Conservation (phyloP, 1,139 yeast species). For the Saccharomyces hybrid region DNA sequence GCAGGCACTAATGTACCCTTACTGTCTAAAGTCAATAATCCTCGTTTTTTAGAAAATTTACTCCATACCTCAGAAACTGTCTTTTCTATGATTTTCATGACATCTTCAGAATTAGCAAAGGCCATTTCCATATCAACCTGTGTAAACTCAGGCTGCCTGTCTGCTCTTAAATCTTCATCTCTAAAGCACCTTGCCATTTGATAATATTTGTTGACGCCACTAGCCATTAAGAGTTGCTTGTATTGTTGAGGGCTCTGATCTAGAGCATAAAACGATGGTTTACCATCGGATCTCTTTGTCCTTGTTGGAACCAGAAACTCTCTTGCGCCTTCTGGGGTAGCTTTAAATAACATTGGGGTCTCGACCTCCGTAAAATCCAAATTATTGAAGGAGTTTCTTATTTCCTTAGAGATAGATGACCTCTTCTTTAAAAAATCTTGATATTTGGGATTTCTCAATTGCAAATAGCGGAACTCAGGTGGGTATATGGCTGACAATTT, state of each 20-base stretch:
- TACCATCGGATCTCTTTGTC: slow-evolving; percentile 11
- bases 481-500: slow-evolving; percentile 47
- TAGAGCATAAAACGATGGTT: slow-evolving; percentile 67
- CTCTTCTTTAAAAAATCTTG: slow-evolving; percentile 56
- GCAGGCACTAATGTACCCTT: slow-evolving; percentile 23
- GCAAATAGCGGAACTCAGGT: slow-evolving; percentile 71
- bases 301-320: slow-evolving; percentile 94
- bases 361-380: slow-evolving; percentile 69
- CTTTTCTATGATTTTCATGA: slow-evolving; percentile 55
- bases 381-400: slow-evolving; percentile 46
- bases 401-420: slow-evolving; percentile 48
- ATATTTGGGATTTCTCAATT: slow-evolving; percentile 54
- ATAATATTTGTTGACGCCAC: slow-evolving; percentile 79
- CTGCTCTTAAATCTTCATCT: slow-evolving; percentile 90
- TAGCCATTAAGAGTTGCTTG: slow-evolving; percentile 88
- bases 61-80: slow-evolving; percentile 53
- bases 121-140: slow-evolving; percentile 94
- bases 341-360: slow-evolving; percentile 85
- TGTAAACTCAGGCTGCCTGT: slow-evolving; percentile 95
- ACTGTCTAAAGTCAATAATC: slow-evolving; percentile 21
- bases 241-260: slow-evolving; percentile 98
- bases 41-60: slow-evolving; percentile 18
- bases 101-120: slow-evolving; percentile 62
- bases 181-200: slow-evolving; percentile 92
- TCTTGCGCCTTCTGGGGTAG: slow-evolving; percentile 97